Base-by-base conservation (phyloP, 2,329 filamentous ascomycete species). In the Pyrenophora graminea region DNA sequence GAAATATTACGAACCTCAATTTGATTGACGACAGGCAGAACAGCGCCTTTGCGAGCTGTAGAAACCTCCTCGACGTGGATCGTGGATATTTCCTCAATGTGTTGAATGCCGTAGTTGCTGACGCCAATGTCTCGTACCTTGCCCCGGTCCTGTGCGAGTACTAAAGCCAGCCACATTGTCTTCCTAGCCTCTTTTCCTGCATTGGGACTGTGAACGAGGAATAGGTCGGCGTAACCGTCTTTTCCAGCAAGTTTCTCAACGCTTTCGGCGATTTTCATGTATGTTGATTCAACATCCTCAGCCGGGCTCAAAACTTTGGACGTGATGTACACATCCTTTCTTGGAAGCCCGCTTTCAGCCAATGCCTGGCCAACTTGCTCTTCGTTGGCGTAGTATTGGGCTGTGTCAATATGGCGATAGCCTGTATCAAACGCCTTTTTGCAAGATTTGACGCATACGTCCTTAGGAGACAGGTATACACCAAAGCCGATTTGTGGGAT, bases 11-110 rank as follows among this genome's bases (percentile, higher is more conserved):
- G 68, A 68, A 87, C 86, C 80, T 89, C 86, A 56, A 90, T 84
- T 70, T 91, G 88, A 66, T 90, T 89, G 6, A 88, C 85, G 38
- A 83, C 81, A n/a, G 87, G 88, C 41, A 87, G 87, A 81, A 82
- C 89, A 12, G 27, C 27, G 12, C 27, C 27, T 30, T 30, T 30
- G 27, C 27, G 27, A 13, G 27, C 9, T 9, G 9, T 13, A 12
- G 27, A 30, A 30, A 30, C 27, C 2, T 82, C 74, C 39, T 79
- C 81, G n/a, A 85, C 86, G 68, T 51, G 43, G 19, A 84, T 86
- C 23, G 71, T 68, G 69, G 83, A 86, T 76, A 90, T 79, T 70
- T 88, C 85, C 64, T 90, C 82, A 19, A 91, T 82, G 64, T 89
- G 84, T 37, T 80, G 78, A 40, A 85, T 80, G 2, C 85, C 85